phyloP scores from a whole-genome alignment of 768 basidiomycete species.

The Inosperma sp. region DNA sequence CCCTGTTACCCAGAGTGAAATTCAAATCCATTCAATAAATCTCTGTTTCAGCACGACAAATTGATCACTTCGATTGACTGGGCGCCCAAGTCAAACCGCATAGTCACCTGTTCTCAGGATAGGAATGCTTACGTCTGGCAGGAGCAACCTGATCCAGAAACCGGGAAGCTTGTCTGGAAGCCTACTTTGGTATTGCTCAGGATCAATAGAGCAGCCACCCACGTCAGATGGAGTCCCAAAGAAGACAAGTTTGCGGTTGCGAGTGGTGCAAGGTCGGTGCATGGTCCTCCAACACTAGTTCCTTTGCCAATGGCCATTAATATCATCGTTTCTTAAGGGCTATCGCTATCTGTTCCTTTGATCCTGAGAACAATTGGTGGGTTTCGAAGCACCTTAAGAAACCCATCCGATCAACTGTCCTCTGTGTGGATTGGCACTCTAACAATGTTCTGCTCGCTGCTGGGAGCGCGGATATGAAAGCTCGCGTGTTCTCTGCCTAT shows the following conservation, averaged over 20 bases:
- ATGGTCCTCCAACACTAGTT: neutral
- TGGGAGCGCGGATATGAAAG: constrained; percentile 97
- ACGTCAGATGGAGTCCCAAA: constrained; percentile 92
- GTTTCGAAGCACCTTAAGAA: constrained; percentile 96
- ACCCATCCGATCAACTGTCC: constrained; percentile 91
- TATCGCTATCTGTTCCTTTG: constrained; percentile 95
- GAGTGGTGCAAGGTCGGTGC: constrained; percentile 80
- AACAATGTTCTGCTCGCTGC: constrained; percentile 97
- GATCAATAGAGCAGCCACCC: constrained; percentile 94
- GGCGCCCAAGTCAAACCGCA: constrained; percentile 94
- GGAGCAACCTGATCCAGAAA: constrained; percentile 65
- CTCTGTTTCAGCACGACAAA: constrained; percentile 80
- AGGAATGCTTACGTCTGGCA: constrained; percentile 99
- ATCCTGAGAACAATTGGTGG: constrained; percentile 99
- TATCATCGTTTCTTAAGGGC: constrained; percentile 45
- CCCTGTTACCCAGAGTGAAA: neutral
- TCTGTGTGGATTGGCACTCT: constrained; percentile 96
- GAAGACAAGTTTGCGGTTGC: constrained; percentile 99
- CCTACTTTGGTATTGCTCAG: constrained; percentile 93
- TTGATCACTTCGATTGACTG: constrained; percentile 97
- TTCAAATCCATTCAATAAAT: constrained; percentile 3
- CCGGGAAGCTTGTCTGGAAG: constrained; percentile 79
- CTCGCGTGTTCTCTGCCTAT: constrained; percentile 95
- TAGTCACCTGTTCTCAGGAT: constrained; percentile 99
- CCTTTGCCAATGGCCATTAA: neutral